A percentile compares a stretch with the other conserved stretches of the same genome.
phyloP scores from a whole-genome alignment of 306 rosid species.

The Morella rubra region DNA sequence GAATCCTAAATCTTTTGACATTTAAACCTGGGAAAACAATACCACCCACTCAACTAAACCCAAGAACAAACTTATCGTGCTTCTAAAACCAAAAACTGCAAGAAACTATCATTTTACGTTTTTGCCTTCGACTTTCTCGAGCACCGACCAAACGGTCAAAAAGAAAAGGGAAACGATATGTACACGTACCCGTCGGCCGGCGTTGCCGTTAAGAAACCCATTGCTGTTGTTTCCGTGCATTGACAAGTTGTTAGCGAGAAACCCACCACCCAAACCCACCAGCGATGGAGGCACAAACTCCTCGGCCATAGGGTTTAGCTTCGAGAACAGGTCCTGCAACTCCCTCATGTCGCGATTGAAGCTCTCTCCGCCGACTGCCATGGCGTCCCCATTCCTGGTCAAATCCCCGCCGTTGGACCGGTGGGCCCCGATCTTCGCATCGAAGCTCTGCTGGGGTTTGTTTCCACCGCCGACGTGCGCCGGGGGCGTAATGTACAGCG shows the following conservation, averaged over 20 bases:
- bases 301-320: constrained; percentile 98
- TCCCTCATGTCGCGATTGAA: constrained; percentile 82
- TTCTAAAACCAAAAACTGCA: constrained; percentile 18
- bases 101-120: neutral
- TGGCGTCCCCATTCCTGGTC: constrained; percentile 33
- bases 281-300: constrained; percentile 90
- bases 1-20: neutral
- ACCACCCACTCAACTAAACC: neutral
- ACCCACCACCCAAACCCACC: constrained; percentile 38
- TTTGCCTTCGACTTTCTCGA: neutral
- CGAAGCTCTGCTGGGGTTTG: constrained; percentile 19
- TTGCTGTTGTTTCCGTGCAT: constrained; percentile 39
- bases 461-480: constrained; percentile 44
- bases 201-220: constrained; percentile 39
- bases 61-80: constrained; percentile 7
- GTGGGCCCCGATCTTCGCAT: constrained; percentile 33
- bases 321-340: constrained; percentile 83
- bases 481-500: constrained; percentile 25
- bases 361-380: constrained; percentile 44
- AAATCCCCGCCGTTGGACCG: constrained; percentile 38
- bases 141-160: constrained; percentile 10
- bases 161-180: neutral
- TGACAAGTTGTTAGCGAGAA: constrained; percentile 49
- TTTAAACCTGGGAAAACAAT: neutral
- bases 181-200: constrained; percentile 59